A percentile compares a stretch with the other conserved stretches of the same genome.
phyloP scores from a whole-genome alignment of 1,139 yeast species.

The Yamadazyma dushanensis region DNA sequence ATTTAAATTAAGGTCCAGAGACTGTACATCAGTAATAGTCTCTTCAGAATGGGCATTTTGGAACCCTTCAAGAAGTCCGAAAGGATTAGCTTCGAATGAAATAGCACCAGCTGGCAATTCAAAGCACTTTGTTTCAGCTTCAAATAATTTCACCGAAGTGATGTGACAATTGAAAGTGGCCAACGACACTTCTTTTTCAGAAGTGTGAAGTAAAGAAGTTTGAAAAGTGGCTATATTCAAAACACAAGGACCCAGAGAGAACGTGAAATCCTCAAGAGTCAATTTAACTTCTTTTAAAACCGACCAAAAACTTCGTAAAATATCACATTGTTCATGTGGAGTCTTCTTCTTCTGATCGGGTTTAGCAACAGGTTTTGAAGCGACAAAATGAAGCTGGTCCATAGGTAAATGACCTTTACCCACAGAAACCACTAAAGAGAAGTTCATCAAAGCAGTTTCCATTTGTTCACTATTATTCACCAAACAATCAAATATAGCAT shows the following conservation, averaged over 20 bases:
- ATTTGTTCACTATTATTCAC: constrained; percentile 8
- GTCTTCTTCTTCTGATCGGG: too few species aligned
- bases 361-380: too few species aligned
- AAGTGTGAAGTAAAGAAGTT: constrained; percentile 11
- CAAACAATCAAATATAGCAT: constrained; percentile 25
- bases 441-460: constrained; percentile 19
- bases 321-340: background rate
- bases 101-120: constrained; percentile 40
- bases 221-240: constrained; percentile 15
- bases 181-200: constrained; percentile 2
- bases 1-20: constrained; percentile 20
- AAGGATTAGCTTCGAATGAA: constrained; percentile 22
- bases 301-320: constrained; percentile 14
- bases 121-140: constrained; percentile 31
- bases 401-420: constrained; percentile 29
- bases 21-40: constrained; percentile 4
- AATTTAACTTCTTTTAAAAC: constrained; percentile 19
- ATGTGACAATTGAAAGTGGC: constrained; percentile 15
- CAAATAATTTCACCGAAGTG: constrained; percentile 27
- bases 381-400: constrained; percentile 17
- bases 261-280: constrained; percentile 33
- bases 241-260: constrained; percentile 20
- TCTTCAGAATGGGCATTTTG: constrained; percentile 15
- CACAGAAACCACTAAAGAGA: constrained; percentile 22
- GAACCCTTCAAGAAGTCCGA: constrained; percentile 18